Percentiles rank a stretch among this genome's conserved stretches.
Conservation (phyloP, 768 basidiomycete genomes). For the Tubosaeta sp. region DNA sequence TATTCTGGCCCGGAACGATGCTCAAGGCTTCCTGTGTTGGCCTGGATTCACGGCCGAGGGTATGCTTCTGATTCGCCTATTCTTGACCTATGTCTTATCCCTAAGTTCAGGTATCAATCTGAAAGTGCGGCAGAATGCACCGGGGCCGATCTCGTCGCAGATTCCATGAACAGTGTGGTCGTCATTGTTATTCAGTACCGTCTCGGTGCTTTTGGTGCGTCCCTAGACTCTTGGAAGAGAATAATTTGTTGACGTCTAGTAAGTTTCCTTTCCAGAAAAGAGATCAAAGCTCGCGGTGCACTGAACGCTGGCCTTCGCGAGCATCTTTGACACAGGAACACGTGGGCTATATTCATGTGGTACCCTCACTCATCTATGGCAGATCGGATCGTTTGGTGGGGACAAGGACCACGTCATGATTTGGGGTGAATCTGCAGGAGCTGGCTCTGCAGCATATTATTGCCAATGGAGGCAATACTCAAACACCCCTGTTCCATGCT, state of each 20-base stretch:
- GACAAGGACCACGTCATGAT: too few species aligned
- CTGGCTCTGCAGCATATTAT: too few species aligned
- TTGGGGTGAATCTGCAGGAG: too few species aligned
- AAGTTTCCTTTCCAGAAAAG: constrained; percentile 31
- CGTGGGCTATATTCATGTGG: constrained; percentile 11
- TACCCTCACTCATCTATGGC: not conserved
- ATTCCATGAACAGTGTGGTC: constrained; percentile 22
- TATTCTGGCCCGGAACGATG: constrained; percentile 11
- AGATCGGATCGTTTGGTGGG: too few species aligned
- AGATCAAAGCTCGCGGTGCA: constrained; percentile 27
- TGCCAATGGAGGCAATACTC: constrained; percentile 30
- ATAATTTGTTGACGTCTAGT: too few species aligned
- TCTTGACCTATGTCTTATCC: not conserved
- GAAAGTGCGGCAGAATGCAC: constrained; percentile 16
- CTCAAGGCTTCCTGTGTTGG: constrained; percentile 28
- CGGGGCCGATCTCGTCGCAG: constrained; percentile 22
- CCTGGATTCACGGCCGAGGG: constrained; percentile 38
- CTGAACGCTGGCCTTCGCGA: constrained; percentile 35
- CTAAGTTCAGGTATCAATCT: constrained; percentile 16
- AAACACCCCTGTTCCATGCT: constrained; percentile 33
- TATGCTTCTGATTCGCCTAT: not conserved
- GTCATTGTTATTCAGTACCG: too few species aligned
- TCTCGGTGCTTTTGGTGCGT: too few species aligned
- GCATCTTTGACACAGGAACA: constrained; percentile 32
- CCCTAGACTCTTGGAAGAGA: too few species aligned